Conservation (phyloP, 345 rosid genomes). For the Rhodomyrtus tomentosa region DNA sequence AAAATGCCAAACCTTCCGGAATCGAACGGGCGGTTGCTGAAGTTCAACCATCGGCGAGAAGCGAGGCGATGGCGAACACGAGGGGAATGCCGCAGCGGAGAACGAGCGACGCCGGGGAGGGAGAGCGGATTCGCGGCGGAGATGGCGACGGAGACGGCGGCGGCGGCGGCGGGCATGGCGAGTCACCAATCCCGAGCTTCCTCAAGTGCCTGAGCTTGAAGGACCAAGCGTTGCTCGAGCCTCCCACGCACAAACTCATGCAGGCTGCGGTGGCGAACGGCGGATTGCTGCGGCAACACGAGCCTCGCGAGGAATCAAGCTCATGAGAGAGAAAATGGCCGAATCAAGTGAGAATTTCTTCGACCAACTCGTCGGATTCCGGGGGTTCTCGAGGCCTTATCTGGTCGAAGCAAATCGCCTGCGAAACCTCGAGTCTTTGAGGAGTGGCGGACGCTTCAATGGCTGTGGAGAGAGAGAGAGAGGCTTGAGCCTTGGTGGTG, state of each 20-base stretch:
- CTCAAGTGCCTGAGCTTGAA: neutral
- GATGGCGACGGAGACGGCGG: neutral
- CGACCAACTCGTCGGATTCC: neutral
- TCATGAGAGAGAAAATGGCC: neutral
- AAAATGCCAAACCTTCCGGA: neutral
- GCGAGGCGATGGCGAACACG: constrained; percentile 50
- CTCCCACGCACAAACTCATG: constrained; percentile 6
- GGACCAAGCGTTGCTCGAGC: neutral
- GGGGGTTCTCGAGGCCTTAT: neutral
- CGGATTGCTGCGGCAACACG: neutral
- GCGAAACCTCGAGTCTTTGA: neutral
- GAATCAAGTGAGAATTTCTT: neutral
- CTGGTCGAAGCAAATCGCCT: neutral
- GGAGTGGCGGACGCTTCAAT: neutral
- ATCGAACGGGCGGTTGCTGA: neutral
- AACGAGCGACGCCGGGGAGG: constrained; percentile 17
- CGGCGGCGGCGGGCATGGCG: neutral
- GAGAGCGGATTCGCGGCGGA: neutral
- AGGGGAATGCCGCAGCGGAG: constrained; percentile 25
- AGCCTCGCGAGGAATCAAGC: neutral
- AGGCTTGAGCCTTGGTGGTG: neutral
- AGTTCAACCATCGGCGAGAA: constrained; percentile 55
- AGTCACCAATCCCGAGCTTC: neutral
- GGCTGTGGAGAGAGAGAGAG: neutral
- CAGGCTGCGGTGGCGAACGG: neutral